Evolutionary conservation across 352 stramenopile genomes (phyloP).

Genomic region (Phytopythium boreale): DNA sequence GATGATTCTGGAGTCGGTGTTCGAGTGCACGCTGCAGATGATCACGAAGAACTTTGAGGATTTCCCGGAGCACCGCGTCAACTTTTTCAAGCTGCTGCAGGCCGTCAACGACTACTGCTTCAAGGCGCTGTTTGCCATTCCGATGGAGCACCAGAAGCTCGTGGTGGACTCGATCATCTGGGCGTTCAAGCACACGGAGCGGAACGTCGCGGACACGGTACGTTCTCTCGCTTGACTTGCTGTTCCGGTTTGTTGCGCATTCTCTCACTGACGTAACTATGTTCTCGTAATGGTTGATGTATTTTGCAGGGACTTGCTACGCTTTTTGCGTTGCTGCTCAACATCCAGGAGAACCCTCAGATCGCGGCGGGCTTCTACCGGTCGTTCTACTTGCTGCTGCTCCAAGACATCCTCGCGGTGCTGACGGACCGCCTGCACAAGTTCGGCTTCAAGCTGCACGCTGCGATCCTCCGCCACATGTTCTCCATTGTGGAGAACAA

Average conservation of each 20-base stretch:
- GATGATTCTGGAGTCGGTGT: conserved; percentile 96
- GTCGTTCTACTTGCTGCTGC: conserved; percentile 93
- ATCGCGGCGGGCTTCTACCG: conserved; percentile 98
- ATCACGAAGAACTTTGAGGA: conserved; percentile 99
- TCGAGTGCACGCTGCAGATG: conserved; percentile 99
- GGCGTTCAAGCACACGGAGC: conserved; percentile 99
- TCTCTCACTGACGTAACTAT: neutral
- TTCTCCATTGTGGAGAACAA: conserved; percentile 97
- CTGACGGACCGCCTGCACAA: conserved; percentile 99
- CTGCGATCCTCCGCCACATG: conserved; percentile 96
- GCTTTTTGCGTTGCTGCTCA: conserved; percentile 94
- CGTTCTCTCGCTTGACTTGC: conserved; percentile 1
- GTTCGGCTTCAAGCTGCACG: conserved; percentile 98
- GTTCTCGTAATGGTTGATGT: neutral
- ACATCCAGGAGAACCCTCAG: conserved; percentile 93
- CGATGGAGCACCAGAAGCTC: conserved; percentile 97
- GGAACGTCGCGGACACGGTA: conserved; percentile 97
- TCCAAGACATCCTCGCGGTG: conserved; percentile 96
- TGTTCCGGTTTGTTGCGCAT: neutral
- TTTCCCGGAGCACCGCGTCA: conserved; percentile 97
- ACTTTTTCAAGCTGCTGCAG: conserved; percentile 98
- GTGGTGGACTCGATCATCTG: conserved; percentile 99
- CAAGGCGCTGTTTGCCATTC: conserved; percentile 96
- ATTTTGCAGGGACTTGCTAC: conserved; percentile 90
- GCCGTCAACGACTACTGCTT: conserved; percentile 96